Percentiles rank a stretch among this genome's conserved stretches.
phyloP scores from a whole-genome alignment of 2,329 filamentous ascomycete genomes.

The Bipolaris gigantea region DNA sequence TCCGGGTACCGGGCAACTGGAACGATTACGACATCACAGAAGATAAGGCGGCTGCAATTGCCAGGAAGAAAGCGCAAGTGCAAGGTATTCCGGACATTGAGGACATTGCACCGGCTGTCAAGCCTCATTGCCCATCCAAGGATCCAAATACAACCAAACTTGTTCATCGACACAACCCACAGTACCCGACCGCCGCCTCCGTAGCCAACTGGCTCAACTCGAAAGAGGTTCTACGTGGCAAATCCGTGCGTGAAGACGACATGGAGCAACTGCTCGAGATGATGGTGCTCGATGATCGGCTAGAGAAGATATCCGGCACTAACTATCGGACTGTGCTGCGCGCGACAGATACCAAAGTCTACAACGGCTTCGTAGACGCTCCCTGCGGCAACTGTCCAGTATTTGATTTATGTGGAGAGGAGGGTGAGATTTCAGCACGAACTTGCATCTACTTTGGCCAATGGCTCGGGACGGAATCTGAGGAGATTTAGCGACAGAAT shows the following conservation, averaged over 20 bases:
- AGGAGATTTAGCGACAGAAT: slow-evolving; percentile 15
- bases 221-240: slow-evolving; percentile 71
- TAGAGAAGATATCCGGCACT: slow-evolving; percentile 64
- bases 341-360: slow-evolving; percentile 48
- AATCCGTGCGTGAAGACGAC: slow-evolving; percentile 65
- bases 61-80: slow-evolving; percentile 42
- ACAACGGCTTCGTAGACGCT: slow-evolving; percentile 81
- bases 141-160: slow-evolving; percentile 28
- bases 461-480: slow-evolving; percentile 63
- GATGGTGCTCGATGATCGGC: slow-evolving; percentile 81
- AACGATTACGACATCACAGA: slow-evolving; percentile 45
- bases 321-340: slow-evolving; percentile 54
- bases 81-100: slow-evolving; percentile 39
- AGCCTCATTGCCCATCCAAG: slow-evolving; percentile 27
- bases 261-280: slow-evolving; percentile 86
- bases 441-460: slow-evolving; percentile 90
- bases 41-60: slow-evolving; percentile 38
- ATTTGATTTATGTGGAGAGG: slow-evolving; percentile 88
- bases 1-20: slow-evolving; percentile 53
- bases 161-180: slow-evolving; percentile 66
- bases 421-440: slow-evolving; percentile 83
- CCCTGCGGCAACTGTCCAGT: slow-evolving; percentile 93
- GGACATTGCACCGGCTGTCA: slow-evolving; percentile 28
- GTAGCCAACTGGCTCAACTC: slow-evolving; percentile 75
- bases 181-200: slow-evolving; percentile 78